Percentiles rank a stretch among this genome's conserved stretches.
Conservation (phyloP, 176 grass and related monocot genomes). For the Raddia distichophylla region DNA sequence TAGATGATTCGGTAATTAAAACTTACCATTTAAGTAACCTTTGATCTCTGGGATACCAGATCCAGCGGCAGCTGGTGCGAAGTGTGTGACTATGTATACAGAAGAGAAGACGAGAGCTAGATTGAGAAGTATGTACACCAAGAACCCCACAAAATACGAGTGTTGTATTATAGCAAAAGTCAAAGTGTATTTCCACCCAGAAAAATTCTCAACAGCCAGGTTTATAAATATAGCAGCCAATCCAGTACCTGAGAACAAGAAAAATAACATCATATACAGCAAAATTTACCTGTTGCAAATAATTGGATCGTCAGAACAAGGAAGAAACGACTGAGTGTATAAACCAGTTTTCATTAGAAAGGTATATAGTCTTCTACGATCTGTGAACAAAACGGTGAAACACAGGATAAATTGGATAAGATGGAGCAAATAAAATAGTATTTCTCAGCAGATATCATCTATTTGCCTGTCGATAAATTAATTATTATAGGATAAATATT, state of each 20-base stretch:
- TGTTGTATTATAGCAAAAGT: slow-evolving; percentile 97
- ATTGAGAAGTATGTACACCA: slow-evolving; percentile 86
- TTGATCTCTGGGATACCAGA: slow-evolving; percentile 99
- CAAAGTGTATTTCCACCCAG: slow-evolving; percentile 95
- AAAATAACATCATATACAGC: slow-evolving; percentile 29
- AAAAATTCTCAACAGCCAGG: slow-evolving; percentile 96
- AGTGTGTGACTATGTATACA: slow-evolving; percentile 87
- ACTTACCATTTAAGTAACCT: slow-evolving; percentile 96
- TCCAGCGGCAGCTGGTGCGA: slow-evolving; percentile 95
- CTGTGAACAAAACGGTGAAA: background rate
- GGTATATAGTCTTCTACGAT: background rate
- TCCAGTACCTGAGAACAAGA: slow-evolving; percentile 82
- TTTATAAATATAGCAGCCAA: slow-evolving; percentile 98
- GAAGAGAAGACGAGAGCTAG: slow-evolving; percentile 89
- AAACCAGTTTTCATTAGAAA: slow-evolving; percentile 1
- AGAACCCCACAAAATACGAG: slow-evolving; percentile 91
- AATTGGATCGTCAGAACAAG: slow-evolving; percentile 21
- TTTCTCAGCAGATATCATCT: no score
- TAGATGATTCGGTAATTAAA: slow-evolving; percentile 35
- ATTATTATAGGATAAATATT: background rate
- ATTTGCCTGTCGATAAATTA: background rate
- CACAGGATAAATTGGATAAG: background rate
- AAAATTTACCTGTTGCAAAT: background rate
- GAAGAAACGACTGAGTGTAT: background rate
- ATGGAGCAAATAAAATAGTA: background rate